Conservation (phyloP, 2,329 filamentous ascomycete species). For the Fusarium albidum region DNA sequence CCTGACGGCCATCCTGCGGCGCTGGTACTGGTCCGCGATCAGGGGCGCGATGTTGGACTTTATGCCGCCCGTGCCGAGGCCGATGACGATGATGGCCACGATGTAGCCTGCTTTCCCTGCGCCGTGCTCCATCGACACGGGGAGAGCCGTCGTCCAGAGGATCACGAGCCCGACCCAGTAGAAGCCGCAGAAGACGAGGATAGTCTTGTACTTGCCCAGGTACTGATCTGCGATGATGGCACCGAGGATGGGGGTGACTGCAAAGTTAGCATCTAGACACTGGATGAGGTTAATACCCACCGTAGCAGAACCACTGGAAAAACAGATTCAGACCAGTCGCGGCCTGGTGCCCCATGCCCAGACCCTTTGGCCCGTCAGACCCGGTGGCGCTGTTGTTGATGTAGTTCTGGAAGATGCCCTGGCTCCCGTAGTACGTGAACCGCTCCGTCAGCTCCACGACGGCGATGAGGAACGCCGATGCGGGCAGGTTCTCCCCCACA, state of each 20-base stretch:
- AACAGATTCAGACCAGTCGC: slow-evolving; percentile 64
- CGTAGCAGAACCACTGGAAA: slow-evolving; percentile 61
- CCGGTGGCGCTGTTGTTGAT: slow-evolving; percentile 49
- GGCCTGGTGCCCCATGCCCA: slow-evolving; percentile 62
- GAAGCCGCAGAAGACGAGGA: slow-evolving; percentile 62
- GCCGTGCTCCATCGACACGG: slow-evolving; percentile 45
- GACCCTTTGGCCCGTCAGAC: slow-evolving; percentile 54
- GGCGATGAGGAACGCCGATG: slow-evolving; percentile 64
- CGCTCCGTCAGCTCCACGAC: slow-evolving; percentile 64
- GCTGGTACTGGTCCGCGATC: slow-evolving; percentile 72
- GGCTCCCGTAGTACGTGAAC: slow-evolving; percentile 65
- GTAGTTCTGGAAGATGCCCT: slow-evolving; percentile 65
- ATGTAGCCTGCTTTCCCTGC: slow-evolving; percentile 60
- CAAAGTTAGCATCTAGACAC: not conserved
- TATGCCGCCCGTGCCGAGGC: slow-evolving; percentile 73
- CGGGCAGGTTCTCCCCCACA: slow-evolving; percentile 62
- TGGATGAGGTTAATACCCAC: slow-evolving; percentile 26
- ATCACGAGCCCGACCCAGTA: slow-evolving; percentile 67
- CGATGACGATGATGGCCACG: slow-evolving; percentile 67
- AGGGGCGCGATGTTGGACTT: slow-evolving; percentile 69
- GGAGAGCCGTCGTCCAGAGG: slow-evolving; percentile 59
- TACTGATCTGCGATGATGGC: slow-evolving; percentile 66
- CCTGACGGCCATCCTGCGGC: slow-evolving; percentile 58
- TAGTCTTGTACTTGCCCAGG: slow-evolving; percentile 69
- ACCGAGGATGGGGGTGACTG: slow-evolving; percentile 55